Evolutionary conservation across 2,329 filamentous ascomycete species (phyloP), one percentile per base, ranked within the genome.

Genomic region (Neopestalotiopsis clavispora): DNA sequence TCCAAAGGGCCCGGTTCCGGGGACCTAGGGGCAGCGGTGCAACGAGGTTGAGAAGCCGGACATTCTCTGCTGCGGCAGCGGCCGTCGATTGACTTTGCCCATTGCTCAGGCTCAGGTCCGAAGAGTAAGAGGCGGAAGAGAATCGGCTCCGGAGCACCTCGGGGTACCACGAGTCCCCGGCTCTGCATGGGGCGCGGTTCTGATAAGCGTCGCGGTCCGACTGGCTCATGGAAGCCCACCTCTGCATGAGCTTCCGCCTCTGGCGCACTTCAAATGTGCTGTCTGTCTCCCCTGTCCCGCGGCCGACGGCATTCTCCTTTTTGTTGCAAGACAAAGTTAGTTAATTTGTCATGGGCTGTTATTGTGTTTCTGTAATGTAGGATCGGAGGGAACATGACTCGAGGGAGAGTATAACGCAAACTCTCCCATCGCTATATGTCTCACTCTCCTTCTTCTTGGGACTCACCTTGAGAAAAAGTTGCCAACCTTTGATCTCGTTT

Each of bases 171-270:
- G 59, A 62, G n/a, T 62, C 59, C 59, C 34, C n/a, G 30, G 59
- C 30, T 40, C 59, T 28, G 20, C n/a, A 30, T 42, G 59, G 59
- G 30, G 59, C 59, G 30, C 59, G 59, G 32, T 62, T 42, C 32
- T 62, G 59, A 62, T 62, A 62, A 30, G 30, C 59, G 34, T 62
- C 59, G 34, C 59, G 59, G 30, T 62, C 59, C 14, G 30, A 14
- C 59, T 62, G 59, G 32, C 32, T 40, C 59, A 62, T 62, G 12
- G 59, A 62, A 14, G 59, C 59, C 59, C 59, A 62, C 34, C 34
- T 13, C 34, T 62, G 59, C 13, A 62, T 40, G n/a, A 62, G 59
- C 34, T 20, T 40, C 9, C 59, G 59, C 30, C 59, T 30, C 14
- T 38, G 59, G 14, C 17, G 28, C 32, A 40, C 32, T 20, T 62